Conservation (phyloP, 441 rosid species). For the Eutrema salsugineum region DNA sequence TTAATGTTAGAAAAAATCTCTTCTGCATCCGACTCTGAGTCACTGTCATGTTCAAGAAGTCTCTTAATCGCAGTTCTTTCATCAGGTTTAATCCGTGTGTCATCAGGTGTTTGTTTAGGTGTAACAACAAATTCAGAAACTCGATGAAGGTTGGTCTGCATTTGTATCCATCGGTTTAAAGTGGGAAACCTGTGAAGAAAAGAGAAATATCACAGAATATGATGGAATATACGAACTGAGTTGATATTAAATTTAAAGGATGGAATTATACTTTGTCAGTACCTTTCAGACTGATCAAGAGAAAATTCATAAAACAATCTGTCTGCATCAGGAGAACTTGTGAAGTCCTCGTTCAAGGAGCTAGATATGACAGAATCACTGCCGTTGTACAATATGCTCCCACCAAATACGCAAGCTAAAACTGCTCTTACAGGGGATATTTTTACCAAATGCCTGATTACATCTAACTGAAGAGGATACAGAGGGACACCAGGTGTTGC, state of each 20-base stretch:
- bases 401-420: conserved; percentile 96
- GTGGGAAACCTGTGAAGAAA: conserved; percentile 75
- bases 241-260: conserved; percentile 2
- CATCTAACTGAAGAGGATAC: conserved; percentile 93
- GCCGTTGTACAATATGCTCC: conserved; percentile 81
- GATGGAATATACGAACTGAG: conserved; percentile 24
- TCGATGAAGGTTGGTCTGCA: conserved; percentile 96
- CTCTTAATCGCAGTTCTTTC: conserved; percentile 73
- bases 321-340: conserved; percentile 78
- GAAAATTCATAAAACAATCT: conserved; percentile 91
- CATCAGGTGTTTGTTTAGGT: conserved; percentile 52
- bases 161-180: conserved; percentile 98
- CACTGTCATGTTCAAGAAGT: conserved; percentile 74
- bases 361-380: conserved; percentile 71
- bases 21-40: conserved; percentile 77
- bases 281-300: conserved; percentile 99
- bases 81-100: conserved; percentile 50
- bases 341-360: conserved; percentile 60
- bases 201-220: background rate
- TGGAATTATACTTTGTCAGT: conserved; percentile 13
- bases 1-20: conserved; percentile 44
- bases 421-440: conserved; percentile 95
- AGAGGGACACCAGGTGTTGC: conserved; percentile 78
- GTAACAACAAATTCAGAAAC: conserved; percentile 92
- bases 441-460: conserved; percentile 91